A percentile compares a stretch with the other conserved stretches of the same genome.
Conservation (phyloP, 2,329 filamentous ascomycete genomes). For the Neurospora crassa region DNA sequence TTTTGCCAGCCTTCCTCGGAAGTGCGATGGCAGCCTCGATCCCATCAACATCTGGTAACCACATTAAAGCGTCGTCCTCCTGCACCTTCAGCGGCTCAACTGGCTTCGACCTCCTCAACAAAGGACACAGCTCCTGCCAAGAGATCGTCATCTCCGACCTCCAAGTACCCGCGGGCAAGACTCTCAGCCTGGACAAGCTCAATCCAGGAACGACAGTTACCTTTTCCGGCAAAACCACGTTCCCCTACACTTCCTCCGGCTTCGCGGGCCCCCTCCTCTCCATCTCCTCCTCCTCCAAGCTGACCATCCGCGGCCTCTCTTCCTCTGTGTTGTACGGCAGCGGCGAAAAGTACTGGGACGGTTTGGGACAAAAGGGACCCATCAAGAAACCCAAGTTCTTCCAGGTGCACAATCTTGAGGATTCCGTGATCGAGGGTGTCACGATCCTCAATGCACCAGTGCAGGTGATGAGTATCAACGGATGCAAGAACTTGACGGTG, state of each 20-base stretch:
- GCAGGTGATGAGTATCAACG: constrained; percentile 39
- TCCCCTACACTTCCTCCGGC: constrained; percentile 45
- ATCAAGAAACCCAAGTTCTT: constrained; percentile 57
- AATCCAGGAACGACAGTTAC: constrained; percentile 43
- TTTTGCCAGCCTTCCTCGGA: not conserved
- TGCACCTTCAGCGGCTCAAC: not conserved
- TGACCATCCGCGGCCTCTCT: constrained; percentile 41
- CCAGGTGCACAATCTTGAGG: constrained; percentile 39
- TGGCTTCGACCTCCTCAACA: constrained; percentile 35
- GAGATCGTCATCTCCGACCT: constrained; percentile 44
- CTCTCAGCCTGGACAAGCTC: constrained; percentile 47
- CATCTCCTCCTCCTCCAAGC: constrained; percentile 42
- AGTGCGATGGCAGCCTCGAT: not conserved
- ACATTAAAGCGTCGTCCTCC: no score
- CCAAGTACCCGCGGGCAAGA: constrained; percentile 46
- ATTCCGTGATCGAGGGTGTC: constrained; percentile 38
- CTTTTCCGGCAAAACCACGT: constrained; percentile 58
- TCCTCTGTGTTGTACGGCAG: constrained; percentile 47
- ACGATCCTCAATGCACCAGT: constrained; percentile 46
- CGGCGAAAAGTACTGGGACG: constrained; percentile 52
- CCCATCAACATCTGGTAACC: not conserved
- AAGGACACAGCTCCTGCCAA: constrained; percentile 27
- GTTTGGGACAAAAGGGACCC: constrained; percentile 48
- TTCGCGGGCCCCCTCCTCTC: constrained; percentile 56
- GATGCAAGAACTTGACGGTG: constrained; percentile 33